A percentile compares a stretch with the other conserved stretches of the same genome.
Evolutionary conservation across 2,329 filamentous ascomycete genomes (phyloP).

Genomic region (Fusarium sp.): DNA sequence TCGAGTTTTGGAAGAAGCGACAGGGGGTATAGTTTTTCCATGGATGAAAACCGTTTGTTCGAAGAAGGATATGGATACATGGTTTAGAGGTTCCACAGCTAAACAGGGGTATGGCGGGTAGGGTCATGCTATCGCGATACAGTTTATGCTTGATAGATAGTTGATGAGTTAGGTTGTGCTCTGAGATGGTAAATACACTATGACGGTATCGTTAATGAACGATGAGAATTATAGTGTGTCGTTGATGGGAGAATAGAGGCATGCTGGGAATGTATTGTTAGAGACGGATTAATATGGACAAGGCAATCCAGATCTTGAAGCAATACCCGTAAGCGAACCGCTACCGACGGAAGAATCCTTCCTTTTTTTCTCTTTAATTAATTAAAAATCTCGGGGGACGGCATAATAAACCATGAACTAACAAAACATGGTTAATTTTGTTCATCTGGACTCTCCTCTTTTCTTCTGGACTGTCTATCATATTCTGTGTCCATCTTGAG

Average conservation of each 20-base stretch:
- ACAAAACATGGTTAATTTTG: neutral
- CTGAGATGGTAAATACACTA: too few relatives aligned
- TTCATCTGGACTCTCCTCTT: neutral
- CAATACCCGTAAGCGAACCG: neutral
- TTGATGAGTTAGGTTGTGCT: neutral
- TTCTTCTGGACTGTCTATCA: neutral
- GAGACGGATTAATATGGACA: neutral
- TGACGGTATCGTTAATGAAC: neutral
- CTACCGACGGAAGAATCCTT: slow-evolving; percentile 3
- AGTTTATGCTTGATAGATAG: slow-evolving; percentile 7
- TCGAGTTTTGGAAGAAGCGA: slow-evolving; percentile 19
- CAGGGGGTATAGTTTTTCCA: slow-evolving; percentile 36
- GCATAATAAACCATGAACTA: neutral
- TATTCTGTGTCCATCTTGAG: slow-evolving; percentile 34
- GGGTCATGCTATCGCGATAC: neutral
- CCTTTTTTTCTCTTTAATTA: neutral
- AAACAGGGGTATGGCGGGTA: neutral
- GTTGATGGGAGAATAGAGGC: neutral
- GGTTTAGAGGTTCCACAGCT: slow-evolving; percentile 16
- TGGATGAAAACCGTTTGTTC: slow-evolving; percentile 33
- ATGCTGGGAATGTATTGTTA: neutral
- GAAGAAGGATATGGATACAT: neutral
- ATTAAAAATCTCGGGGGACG: slow-evolving; percentile 5
- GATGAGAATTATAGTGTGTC: neutral
- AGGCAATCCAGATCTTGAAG: neutral